Evolutionary conservation across 1,284 basidiomycete species (phyloP), one percentile per base, ranked within the genome.

Genomic region (Pterula multifida): DNA sequence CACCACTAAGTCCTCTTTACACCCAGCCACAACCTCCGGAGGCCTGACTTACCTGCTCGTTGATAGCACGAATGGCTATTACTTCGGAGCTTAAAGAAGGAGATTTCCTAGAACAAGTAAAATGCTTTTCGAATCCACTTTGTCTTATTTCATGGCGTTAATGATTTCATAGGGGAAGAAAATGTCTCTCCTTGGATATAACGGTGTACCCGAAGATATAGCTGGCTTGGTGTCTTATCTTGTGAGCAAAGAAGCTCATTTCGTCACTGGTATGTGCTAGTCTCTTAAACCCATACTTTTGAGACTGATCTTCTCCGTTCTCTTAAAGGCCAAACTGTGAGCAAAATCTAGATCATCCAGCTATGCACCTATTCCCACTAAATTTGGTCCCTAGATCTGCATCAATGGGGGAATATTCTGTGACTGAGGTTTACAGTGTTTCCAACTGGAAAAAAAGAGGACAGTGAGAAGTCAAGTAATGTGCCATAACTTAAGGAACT

Each of bases 1-100:
- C 56, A 12, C 49, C 46, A n/a, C 36, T 56, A 42, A 23, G 58
- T 58, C 6, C 28, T n/a, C n/a, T n/a, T n/a, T n/a, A n/a, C n/a
- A n/a, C n/a, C n/a, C n/a, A n/a, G n/a, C n/a, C n/a, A n/a, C n/a
- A n/a, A n/a, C n/a, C n/a, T n/a, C n/a, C n/a, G n/a, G n/a, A n/a
- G n/a, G n/a, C 15, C 28, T 32, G 6, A 32, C 28, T 32, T 15
- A 32, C 6, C 6, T 32, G 6, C 6, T 32, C 28, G 15, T 32
- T 6, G 28, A 32, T 32, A 32, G 28, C 28, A 6, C 28, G 6
- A 6, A 32, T 6, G 6, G 28, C 28, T 6, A 15, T 6, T 32
- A 24, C 13, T 17, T 9, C 28, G 36, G 39, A 39, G 26, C 32
- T 44, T 17, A 44, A 19, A 17, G 28, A 6, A 15, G 28, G 28